Conservation (phyloP, 1,284 basidiomycete genomes). For the Taiwanofungus camphoratus region DNA sequence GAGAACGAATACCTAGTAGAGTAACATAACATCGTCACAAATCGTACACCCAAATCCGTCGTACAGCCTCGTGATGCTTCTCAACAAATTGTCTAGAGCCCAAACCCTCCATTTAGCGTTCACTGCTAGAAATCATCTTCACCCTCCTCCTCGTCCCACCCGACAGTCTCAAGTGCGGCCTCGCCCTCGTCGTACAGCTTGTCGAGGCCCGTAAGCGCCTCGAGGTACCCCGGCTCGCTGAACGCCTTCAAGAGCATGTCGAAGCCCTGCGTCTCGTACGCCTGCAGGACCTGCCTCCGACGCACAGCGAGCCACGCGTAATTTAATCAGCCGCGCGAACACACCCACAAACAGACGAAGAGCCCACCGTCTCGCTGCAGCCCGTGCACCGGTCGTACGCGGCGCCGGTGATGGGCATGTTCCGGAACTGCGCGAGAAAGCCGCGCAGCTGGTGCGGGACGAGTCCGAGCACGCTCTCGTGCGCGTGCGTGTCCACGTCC, state of each 20-base stretch:
- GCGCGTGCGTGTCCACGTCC: constrained; percentile 28
- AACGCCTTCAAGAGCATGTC: constrained; percentile 79
- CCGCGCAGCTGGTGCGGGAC: constrained; percentile 95
- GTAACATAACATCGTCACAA: too few relatives aligned
- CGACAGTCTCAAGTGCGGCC: constrained; percentile 66
- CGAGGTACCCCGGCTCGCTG: constrained; percentile 80
- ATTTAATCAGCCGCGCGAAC: too few relatives aligned
- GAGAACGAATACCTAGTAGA: too few relatives aligned
- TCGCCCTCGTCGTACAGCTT: constrained; percentile 78
- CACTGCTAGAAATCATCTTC: constrained; percentile 31
- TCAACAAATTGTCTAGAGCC: too few relatives aligned
- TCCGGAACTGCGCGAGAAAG: constrained; percentile 82
- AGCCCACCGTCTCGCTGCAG: constrained; percentile 71
- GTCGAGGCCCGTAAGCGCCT: constrained; percentile 82
- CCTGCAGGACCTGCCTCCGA: constrained; percentile 58
- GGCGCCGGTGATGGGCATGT: constrained; percentile 77
- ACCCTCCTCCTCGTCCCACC: constrained; percentile 71
- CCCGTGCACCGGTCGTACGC: constrained; percentile 90
- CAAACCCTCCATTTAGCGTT: too few relatives aligned
- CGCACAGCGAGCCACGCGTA: neutral
- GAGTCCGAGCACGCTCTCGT: constrained; percentile 66
- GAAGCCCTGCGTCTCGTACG: constrained; percentile 74
- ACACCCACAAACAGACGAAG: neutral
- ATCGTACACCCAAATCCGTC: too few relatives aligned
- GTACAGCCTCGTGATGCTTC: too few relatives aligned